Evolutionary conservation across 345 rosid genomes (phyloP).

Genomic region (Trapa bicornis): DNA sequence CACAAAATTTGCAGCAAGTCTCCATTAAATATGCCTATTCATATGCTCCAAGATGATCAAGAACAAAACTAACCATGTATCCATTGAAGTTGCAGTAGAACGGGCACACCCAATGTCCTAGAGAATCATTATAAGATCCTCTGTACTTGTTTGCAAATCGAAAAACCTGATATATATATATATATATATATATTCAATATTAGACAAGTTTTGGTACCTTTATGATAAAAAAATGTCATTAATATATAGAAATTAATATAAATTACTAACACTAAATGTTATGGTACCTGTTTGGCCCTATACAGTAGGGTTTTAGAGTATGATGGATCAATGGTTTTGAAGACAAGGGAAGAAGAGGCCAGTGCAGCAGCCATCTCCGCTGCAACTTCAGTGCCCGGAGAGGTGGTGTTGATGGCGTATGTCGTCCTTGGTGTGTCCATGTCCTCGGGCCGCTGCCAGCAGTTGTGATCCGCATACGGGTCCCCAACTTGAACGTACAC

Average conservation of each 20-base stretch:
- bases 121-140: constrained; percentile 54
- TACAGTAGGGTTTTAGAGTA: constrained; percentile 42
- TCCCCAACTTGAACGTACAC: constrained; percentile 55
- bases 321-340: constrained; percentile 24
- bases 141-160: constrained; percentile 50
- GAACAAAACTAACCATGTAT: constrained; percentile 28
- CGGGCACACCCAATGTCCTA: constrained; percentile 54
- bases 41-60: too few relatives aligned
- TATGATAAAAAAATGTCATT: too few relatives aligned
- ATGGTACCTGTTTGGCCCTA: constrained; percentile 34
- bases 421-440: constrained; percentile 76
- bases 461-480: constrained; percentile 46
- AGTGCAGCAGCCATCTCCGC: constrained; percentile 85
- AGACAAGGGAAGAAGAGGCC: constrained; percentile 70
- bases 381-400: constrained; percentile 75
- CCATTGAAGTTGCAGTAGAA: constrained; percentile 72
- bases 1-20: not conserved
- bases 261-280: not conserved
- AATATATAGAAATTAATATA: too few relatives aligned
- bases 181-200: too few relatives aligned
- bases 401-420: constrained; percentile 34
- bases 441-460: constrained; percentile 97
- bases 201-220: too few relatives aligned
- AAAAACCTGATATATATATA: constrained; percentile 33
- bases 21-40: not conserved